Conservation (phyloP, 2,329 filamentous ascomycete species). For the Fusarium acutatum region DNA sequence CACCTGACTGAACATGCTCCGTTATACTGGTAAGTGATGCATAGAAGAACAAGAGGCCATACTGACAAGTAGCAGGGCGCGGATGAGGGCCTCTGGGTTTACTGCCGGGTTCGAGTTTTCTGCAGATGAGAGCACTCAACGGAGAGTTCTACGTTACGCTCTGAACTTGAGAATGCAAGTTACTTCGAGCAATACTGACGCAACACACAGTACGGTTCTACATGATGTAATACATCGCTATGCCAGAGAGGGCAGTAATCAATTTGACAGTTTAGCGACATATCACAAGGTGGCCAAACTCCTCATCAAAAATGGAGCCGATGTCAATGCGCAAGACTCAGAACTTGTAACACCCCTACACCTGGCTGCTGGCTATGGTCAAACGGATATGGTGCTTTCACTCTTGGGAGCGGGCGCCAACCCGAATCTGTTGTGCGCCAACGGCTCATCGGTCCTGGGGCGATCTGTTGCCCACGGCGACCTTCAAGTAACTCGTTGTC, state of each 20-base stretch:
- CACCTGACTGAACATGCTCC: conserved; percentile 25
- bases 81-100: conserved; percentile 19
- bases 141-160: conserved; percentile 16
- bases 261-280: not conserved
- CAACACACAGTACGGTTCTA: conserved; percentile 1
- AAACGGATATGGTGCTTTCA: not conserved
- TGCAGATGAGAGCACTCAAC: not conserved
- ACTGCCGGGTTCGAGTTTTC: not conserved
- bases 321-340: conserved; percentile 29
- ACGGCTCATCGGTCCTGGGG: conserved; percentile 10
- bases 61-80: conserved; percentile 27
- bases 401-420: conserved; percentile 34
- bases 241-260: too few species aligned
- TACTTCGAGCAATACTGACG: not conserved
- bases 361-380: not conserved
- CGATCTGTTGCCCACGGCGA: not conserved
- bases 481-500: not conserved
- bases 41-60: not conserved
- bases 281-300: conserved; percentile 9
- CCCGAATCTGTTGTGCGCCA: conserved; percentile 12
- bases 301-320: conserved; percentile 18
- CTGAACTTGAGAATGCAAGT: conserved; percentile 17
- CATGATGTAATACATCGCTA: conserved; percentile 19
- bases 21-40: conserved; percentile 29
- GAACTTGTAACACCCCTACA: conserved; percentile 20